These are phyloP conservation scores for Pseudomassariella vexata DNA, from an alignment of 2,329 filamentous ascomycete genomes.

Conservation along the genomic window DNA sequence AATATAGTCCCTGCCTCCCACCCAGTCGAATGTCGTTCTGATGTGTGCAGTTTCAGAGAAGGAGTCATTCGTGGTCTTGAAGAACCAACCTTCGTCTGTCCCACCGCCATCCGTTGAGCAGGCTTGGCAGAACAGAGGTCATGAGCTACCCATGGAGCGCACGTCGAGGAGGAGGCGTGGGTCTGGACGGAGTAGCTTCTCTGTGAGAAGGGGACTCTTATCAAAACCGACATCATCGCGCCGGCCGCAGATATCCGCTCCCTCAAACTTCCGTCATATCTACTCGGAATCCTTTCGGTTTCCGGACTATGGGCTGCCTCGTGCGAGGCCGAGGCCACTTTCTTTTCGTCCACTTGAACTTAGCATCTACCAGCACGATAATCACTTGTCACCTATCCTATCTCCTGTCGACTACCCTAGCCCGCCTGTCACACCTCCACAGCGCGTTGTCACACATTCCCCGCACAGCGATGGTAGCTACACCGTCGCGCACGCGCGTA, in stretches of 20 bases:
- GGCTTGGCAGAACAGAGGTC: constrained; percentile 14
- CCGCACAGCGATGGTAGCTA: constrained; percentile 28
- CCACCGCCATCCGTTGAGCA: constrained; percentile 25
- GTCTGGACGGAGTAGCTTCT: constrained; percentile 36
- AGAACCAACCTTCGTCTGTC: constrained; percentile 31
- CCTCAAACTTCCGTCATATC: constrained; percentile 55
- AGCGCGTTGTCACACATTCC: constrained; percentile 28
- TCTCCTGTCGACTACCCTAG: constrained; percentile 40
- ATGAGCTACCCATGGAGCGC: constrained; percentile 22
- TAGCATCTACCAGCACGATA: constrained; percentile 42
- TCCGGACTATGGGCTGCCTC: constrained; percentile 15
- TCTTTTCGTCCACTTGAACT: constrained; percentile 52
- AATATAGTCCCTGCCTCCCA: constrained; percentile 15
- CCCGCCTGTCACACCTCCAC: constrained; percentile 31
- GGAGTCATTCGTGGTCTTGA: constrained; percentile 28
- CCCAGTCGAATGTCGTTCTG: constrained; percentile 8
- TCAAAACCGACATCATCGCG: constrained; percentile 36
- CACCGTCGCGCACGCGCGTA: constrained; percentile 33
- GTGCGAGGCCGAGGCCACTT: constrained; percentile 22
- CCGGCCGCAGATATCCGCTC: constrained; percentile 52
- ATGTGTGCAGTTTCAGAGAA: constrained; percentile 21
- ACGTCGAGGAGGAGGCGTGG: constrained; percentile 31
- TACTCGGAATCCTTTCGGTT: constrained; percentile 30
- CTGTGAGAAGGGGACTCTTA: constrained; percentile 39
- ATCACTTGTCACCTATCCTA: constrained; percentile 49